Base-by-base conservation (phyloP, 179 eudicot species). In the Patellifolia procumbens region DNA sequence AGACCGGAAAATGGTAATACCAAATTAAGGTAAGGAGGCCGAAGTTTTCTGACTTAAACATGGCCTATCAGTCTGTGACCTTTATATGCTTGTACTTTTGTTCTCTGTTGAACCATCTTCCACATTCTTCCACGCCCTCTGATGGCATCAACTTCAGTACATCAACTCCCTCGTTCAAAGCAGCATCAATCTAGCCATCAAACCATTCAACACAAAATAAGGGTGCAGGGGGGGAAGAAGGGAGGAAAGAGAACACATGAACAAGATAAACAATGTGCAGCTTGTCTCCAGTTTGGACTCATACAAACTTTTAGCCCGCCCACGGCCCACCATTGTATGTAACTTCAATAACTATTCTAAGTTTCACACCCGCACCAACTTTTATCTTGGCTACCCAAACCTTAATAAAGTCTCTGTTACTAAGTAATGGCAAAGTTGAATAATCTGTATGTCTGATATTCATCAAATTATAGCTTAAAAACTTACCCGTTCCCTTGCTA, bases 51-150 rank as follows among this genome's bases (percentile, higher is more conserved):
- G 62, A 82, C 28, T 64, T 49, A 4, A 73, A 76, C 74, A 79
- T 64, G 52, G 82, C 82, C 55, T 75, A 89, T 65, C 88, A 66
- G 82, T 82, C 49, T 75, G 90, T 65, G 89, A 59, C 70, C 87
- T 83, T 11, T 68, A 91, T 85, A 56, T 92, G 92, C 84, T 92
- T 92, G 87, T 92, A 92, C 70, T 92, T 92, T 79, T 92, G 97
- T 85, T 85, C 88, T 46, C 19, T 80, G 72, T 92, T 92, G 84
- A 92, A 92, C 86, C 87, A 80, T 84, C 94, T 84, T 20, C 88
- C 84, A 70, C 86, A 82, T 76, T 92, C 92, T 51, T 81, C 83
- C 69, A 89, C 66, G 39, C 97, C 97, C 85, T 83, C 82, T 60
- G 74, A 63, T 60, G 85, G 68, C 2, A 92, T 63, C 22, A 81